phyloP scores from a whole-genome alignment of 495 filamentous ascomycete species.

The Chaetomidium leptoderma region DNA sequence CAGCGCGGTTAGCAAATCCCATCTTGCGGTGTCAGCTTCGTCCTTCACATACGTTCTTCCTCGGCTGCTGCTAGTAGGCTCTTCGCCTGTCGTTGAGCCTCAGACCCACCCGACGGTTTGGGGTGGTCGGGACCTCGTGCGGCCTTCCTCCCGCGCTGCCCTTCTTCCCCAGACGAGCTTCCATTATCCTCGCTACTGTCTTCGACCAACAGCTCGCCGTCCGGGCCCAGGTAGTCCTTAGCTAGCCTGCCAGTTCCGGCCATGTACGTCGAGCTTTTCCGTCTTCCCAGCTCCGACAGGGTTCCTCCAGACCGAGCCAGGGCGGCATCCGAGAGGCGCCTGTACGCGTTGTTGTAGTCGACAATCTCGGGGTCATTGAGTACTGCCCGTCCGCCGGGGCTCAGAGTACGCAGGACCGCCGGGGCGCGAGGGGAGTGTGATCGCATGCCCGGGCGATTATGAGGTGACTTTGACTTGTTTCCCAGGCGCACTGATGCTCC shows the following conservation, averaged over 20 bases:
- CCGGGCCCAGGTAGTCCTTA: constrained; percentile 64
- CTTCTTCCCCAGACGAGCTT: constrained; percentile 49
- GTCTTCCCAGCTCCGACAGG: constrained; percentile 49
- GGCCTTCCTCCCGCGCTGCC: constrained; percentile 47
- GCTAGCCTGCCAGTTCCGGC: constrained; percentile 58
- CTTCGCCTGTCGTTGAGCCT: constrained; percentile 39
- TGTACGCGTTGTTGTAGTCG: constrained; percentile 57
- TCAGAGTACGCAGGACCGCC: constrained; percentile 38
- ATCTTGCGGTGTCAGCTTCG: background rate
- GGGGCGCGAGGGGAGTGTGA: constrained; percentile 55
- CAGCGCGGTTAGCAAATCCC: constrained; percentile 17
- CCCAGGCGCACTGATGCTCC: constrained; percentile 36
- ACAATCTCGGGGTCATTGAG: constrained; percentile 51
- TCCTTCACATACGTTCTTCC: constrained; percentile 64
- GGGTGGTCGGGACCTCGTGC: constrained; percentile 31
- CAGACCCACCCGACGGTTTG: constrained; percentile 20
- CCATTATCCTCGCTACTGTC: constrained; percentile 54
- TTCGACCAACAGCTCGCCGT: constrained; percentile 54
- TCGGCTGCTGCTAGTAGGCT: constrained; percentile 66
- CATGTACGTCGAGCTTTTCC: constrained; percentile 39
- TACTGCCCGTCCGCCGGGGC: constrained; percentile 38
- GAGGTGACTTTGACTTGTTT: constrained; percentile 61
- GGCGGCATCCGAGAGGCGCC: constrained; percentile 61
- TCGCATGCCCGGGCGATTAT: constrained; percentile 49
- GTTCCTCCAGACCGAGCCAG: constrained; percentile 52